Evolutionary conservation across 768 basidiomycete species (phyloP), one percentile per base, ranked within the genome.

Genomic region (Serendipita vermifera): DNA sequence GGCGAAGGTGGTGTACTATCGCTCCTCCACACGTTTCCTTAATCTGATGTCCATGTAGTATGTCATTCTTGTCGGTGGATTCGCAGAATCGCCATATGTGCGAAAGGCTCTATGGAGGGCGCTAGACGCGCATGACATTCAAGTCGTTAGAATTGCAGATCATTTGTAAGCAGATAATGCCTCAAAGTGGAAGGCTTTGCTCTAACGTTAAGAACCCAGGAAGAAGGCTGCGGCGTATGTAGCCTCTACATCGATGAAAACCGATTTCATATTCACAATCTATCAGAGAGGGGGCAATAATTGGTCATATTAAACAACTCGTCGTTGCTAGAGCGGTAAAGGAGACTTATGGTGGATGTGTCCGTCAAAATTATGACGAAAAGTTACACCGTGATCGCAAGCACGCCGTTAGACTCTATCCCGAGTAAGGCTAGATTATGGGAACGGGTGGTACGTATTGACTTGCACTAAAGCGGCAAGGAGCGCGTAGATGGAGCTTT

Each of bases 1-100:
- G 32, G n/a, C 31, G n/a, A 20, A 51, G 11, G 46, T 51, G 17
- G 32, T n/a, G 46, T 9, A 9, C n/a, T n/a, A n/a, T n/a, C n/a
- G n/a, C 9, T 36, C 35, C 9, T 36, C n/a, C 9, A 9, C n/a
- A n/a, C 9, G 9, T 9, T n/a, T n/a, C 9, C n/a, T 9, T n/a
- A 9, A 9, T n/a, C 9, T 51, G 22, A 51, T 15, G 22, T 20
- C 4, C 7, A 15, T n/a, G 9, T 51, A 51, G 46, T 29, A 51
- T 29, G 22, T 51, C 7, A 17, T 51, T n/a, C 55, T 56, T n/a
- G 55, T 56, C n/a, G 55, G 55, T 3, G 55, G 55, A 3, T 56
- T 56, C 32, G 55, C 31, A 7, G 55, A 56, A 43, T 56, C 55
- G 17, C 55, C n/a, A 3, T 56, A n/a, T 29, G 24, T 56, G 2